Evolutionary conservation across 352 stramenopile genomes (phyloP), one percentile per base, ranked within the genome.

Genomic region (Globisporangium cystogenes): DNA sequence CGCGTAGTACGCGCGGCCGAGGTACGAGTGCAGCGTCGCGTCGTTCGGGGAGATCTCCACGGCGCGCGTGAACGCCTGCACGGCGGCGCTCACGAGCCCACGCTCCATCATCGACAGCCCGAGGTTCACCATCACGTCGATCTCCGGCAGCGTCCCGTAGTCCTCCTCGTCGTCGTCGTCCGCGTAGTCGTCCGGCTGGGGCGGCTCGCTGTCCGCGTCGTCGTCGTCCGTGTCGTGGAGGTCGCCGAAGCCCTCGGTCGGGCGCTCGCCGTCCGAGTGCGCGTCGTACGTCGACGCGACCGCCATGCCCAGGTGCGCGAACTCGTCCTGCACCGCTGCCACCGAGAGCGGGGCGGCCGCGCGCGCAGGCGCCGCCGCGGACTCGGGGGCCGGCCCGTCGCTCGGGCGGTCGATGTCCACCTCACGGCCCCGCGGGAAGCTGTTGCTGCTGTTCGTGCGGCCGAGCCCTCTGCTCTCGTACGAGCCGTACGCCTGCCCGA

Each of bases 101-200:
- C 91, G 90, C 59, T 90, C 78, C 60, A 93, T 79, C 80, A 94
- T 88, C 31, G 83, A 76, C 26, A 88, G 60, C 1, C 84, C 84
- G 18, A 94, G 65, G 42, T 76, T 91, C 57, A 93, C 74, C 26
- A 94, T 68, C 46, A 92, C 83, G 53, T 90, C 75, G 37, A 94
- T 75, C 66, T 94, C 84, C n/a, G 80, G 79, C 41, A 86, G 55
- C 26, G 70, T 65, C 42, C 70, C 81, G 43, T 85, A 70, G n/a
- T 79, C 72, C 4, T 72, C 77, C 18, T 91, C 80, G 23, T 77
- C 79, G 18, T 88, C 72, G 36, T 87, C 76, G 20, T 82, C 73
- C 12, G 59, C 70, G 48, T 77, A 63, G 39, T 62, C 58, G n/a
- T 67, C 62, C 64, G 90, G 80, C 23, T 78, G 76, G 23, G 81